Conservation (phyloP, 208 protist species). For the Leishmania major region DNA sequence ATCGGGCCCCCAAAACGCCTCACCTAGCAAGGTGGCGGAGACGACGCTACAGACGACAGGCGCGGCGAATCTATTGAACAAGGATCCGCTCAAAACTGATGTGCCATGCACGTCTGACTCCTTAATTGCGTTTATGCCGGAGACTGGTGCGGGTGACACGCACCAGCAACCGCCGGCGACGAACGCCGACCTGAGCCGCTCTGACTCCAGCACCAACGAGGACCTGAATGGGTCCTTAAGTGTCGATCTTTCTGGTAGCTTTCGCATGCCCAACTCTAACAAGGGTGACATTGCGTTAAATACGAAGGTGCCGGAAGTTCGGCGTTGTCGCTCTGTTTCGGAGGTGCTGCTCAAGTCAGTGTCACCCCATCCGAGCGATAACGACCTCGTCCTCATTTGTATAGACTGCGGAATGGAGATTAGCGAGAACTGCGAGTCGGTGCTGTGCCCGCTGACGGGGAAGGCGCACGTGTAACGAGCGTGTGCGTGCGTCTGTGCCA, state of each 20-base stretch:
- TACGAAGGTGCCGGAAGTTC: constrained; percentile 14
- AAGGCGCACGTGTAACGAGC: constrained; percentile 43
- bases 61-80: background rate
- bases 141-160: background rate
- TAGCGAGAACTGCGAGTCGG: constrained; percentile 16
- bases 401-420: constrained; percentile 65
- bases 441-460: constrained; percentile 56
- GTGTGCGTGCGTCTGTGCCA: background rate
- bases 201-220: constrained; percentile 7
- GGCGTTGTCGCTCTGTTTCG: constrained; percentile 15
- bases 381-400: constrained; percentile 62
- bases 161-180: background rate
- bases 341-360: constrained; percentile 15
- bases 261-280: constrained; percentile 31
- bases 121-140: background rate
- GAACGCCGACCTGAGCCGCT: background rate
- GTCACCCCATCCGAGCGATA: constrained; percentile 48
- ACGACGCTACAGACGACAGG: background rate
- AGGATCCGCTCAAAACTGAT: background rate
- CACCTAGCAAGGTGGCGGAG: background rate
- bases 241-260: constrained; percentile 34
- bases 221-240: constrained; percentile 33
- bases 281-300: constrained; percentile 29
- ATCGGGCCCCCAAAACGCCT: background rate
- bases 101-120: background rate